Evolutionary conservation across 2,329 filamentous ascomycete genomes (phyloP).

Genomic region (Colletotrichum sp.): DNA sequence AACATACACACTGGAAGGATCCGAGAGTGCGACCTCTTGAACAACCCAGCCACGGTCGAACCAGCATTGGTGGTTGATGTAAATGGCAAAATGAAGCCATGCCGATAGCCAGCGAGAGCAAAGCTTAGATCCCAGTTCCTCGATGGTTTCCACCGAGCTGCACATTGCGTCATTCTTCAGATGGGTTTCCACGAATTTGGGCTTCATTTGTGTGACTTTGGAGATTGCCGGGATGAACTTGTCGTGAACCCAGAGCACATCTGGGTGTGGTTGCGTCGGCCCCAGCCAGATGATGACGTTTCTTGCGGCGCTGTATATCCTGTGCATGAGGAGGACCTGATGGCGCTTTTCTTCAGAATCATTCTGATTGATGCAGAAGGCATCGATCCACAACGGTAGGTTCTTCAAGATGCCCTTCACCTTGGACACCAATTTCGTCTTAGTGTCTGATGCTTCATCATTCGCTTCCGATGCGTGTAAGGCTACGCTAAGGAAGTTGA

Average conservation of each 20-base stretch:
- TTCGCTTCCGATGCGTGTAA: not conserved
- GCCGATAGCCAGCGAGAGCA: not conserved
- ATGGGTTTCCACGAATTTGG: not conserved
- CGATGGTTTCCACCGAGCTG: not conserved
- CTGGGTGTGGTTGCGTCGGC: not conserved
- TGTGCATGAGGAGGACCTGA: slow-evolving; percentile 23
- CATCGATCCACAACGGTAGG: slow-evolving; percentile 20
- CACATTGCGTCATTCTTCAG: not conserved
- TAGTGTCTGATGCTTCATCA: not conserved
- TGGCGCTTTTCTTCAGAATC: slow-evolving; percentile 10
- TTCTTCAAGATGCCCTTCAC: not conserved
- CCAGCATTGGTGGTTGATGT: not conserved
- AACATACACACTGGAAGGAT: not conserved
- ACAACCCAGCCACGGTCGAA: slow-evolving; percentile 26
- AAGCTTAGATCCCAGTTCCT: no score
- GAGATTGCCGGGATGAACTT: not conserved
- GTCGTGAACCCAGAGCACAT: not conserved
- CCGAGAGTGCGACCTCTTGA: slow-evolving; percentile 21
- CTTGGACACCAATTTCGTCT: not conserved
- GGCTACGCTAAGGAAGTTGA: not conserved
- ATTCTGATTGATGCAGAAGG: slow-evolving; percentile 24
- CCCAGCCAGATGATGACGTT: slow-evolving; percentile 22
- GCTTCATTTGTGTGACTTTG: not conserved
- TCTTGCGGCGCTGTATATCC: slow-evolving; percentile 14
- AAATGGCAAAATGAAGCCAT: not conserved